Percentiles rank a stretch among this genome's conserved stretches.
These are phyloP conservation scores for Paspalum vaginatum DNA, from an alignment of 176 grass and related monocot genomes.

Conservation along the genomic window DNA sequence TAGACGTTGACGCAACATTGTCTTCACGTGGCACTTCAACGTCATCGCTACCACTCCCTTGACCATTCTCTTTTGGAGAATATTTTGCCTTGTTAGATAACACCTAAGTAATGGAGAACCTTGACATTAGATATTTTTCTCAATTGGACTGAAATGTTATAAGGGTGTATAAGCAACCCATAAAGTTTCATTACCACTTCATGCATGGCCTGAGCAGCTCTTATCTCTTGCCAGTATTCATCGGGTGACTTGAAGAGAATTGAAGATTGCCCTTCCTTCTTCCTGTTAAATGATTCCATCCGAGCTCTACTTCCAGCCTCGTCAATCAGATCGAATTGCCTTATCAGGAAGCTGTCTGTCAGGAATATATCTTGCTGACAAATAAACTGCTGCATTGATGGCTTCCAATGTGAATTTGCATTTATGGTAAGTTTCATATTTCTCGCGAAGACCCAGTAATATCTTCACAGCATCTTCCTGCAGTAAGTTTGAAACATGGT, in stretches of 20 bases:
- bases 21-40: slow-evolving; percentile 25
- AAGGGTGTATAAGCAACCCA: slow-evolving; percentile 12
- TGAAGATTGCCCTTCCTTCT: slow-evolving; percentile 68
- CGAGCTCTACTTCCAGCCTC: slow-evolving; percentile 97
- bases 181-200: slow-evolving; percentile 67
- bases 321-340: slow-evolving; percentile 98
- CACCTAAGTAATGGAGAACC: slow-evolving; percentile 49
- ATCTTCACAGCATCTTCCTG: slow-evolving; percentile 93
- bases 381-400: slow-evolving; percentile 93
- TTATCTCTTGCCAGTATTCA: slow-evolving; percentile 99
- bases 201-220: slow-evolving; percentile 84
- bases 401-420: slow-evolving; percentile 94
- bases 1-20: slow-evolving; percentile 40
- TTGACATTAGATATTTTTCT: slow-evolving; percentile 18
- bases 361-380: slow-evolving; percentile 95
- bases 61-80: slow-evolving; percentile 50
- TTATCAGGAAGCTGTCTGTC: slow-evolving; percentile 98
- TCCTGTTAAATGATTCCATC: slow-evolving; percentile 84
- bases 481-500: slow-evolving; percentile 35
- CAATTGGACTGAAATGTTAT: slow-evolving; percentile 6
- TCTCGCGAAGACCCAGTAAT: slow-evolving; percentile 78
- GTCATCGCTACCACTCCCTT: slow-evolving; percentile 28
- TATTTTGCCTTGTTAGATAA: slow-evolving; percentile 75
- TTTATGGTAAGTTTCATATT: slow-evolving; percentile 88
- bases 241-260: slow-evolving; percentile 86